Evolutionary conservation across 441 rosid genomes (phyloP).

Genomic region (Populus trichocarpa): DNA sequence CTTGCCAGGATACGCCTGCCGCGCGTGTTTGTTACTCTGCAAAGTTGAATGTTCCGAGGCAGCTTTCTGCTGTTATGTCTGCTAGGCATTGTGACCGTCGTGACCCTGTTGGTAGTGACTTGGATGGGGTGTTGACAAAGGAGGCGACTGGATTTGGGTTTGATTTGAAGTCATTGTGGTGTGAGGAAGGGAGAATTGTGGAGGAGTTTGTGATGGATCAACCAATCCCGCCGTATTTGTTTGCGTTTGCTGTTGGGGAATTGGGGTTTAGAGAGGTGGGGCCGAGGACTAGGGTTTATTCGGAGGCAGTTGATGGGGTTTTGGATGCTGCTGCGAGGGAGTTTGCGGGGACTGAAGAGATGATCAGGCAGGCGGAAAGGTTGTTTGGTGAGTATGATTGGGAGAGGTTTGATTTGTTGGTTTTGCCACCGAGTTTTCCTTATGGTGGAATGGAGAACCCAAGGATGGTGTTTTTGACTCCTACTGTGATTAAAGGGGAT

Average conservation of each 20-base stretch:
- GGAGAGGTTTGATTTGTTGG: constrained; percentile 89
- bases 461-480: constrained; percentile 88
- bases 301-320: constrained; percentile 47
- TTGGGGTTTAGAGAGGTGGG: constrained; percentile 74
- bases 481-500: constrained; percentile 89
- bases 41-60: constrained; percentile 51
- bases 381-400: constrained; percentile 76
- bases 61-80: constrained; percentile 82
- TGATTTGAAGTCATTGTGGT: constrained; percentile 48
- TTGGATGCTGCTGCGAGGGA: constrained; percentile 72
- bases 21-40: constrained; percentile 66
- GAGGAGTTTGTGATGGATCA: constrained; percentile 88
- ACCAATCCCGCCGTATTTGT: constrained; percentile 81
- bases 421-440: constrained; percentile 90
- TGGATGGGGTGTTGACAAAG: constrained; percentile 12
- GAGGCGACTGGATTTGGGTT: background rate
- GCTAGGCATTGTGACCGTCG: constrained; percentile 68
- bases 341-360: constrained; percentile 83
- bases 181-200: constrained; percentile 62
- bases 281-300: constrained; percentile 75
- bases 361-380: constrained; percentile 80
- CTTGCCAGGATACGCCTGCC: constrained; percentile 91
- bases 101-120: constrained; percentile 45
- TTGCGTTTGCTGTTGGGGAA: constrained; percentile 87
- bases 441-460: constrained; percentile 99